phyloP scores from a whole-genome alignment of 495 filamentous ascomycete species.

The Neurospora cerealis region DNA sequence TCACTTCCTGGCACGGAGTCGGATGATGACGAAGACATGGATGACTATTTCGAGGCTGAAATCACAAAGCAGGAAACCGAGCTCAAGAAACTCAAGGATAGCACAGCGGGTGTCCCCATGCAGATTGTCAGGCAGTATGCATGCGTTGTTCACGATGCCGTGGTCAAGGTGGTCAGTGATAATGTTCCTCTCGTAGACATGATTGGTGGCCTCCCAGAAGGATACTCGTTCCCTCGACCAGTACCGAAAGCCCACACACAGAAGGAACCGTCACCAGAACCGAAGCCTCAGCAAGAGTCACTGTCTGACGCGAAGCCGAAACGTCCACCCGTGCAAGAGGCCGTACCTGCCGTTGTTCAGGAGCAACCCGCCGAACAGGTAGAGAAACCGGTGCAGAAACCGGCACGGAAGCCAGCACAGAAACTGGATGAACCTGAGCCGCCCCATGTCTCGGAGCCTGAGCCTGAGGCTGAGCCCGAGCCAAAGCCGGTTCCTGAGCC shows the following conservation, averaged over 20 bases:
- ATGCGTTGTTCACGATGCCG: constrained; percentile 21
- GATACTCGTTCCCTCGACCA: constrained; percentile 12
- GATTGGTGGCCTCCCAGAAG: constrained; percentile 24
- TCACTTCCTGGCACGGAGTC: constrained; percentile 27
- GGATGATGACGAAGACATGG: constrained; percentile 43
- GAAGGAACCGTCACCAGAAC: background rate
- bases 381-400: background rate
- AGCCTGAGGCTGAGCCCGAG: background rate
- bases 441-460: background rate
- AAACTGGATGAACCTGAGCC: background rate
- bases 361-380: background rate
- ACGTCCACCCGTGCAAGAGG: background rate
- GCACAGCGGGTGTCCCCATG: constrained; percentile 13
- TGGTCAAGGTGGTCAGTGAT: constrained; percentile 26
- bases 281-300: background rate
- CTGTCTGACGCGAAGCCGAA: background rate
- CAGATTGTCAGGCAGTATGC: constrained; percentile 22
- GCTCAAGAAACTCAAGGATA: constrained; percentile 27
- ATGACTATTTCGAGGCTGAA: constrained; percentile 37
- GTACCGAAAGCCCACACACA: constrained; percentile 1
- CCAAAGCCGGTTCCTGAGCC: background rate
- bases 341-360: background rate
- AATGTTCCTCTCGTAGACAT: constrained; percentile 19
- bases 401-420: background rate
- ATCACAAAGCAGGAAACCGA: constrained; percentile 34